Base-by-base conservation (phyloP, 2,329 filamentous ascomycete species). In the Penicillium sp. region DNA sequence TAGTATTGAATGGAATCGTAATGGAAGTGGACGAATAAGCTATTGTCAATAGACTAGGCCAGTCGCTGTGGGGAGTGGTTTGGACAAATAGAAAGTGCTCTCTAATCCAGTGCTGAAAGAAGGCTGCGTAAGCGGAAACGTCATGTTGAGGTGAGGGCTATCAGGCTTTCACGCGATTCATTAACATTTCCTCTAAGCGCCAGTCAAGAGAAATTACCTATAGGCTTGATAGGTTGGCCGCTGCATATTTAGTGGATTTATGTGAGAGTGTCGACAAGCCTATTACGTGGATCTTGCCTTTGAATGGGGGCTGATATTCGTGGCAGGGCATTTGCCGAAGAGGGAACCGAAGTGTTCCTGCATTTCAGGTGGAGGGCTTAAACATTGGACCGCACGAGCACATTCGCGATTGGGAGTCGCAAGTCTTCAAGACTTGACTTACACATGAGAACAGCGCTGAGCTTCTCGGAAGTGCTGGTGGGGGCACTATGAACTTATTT, bases 111-210 rank as follows among this genome's bases (percentile, higher is more conserved):
- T n/a, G 51, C 35, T 33, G 53, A 56, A 59, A 19, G 28, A 9
- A 33, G 53, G 61, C 59, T 70, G 68, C 68, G 68, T 70, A 66
- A 70, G 62, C 67, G 4, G 40, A 70, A 66, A 64, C 68, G 68
- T 69, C 68, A 70, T 60, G 47, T 58, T 40, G 44, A 51, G 26
- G 51, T 59, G 35, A 45, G 42, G 59, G 26, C 42, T 40, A 24
- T 53, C n/a, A 28, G 37, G 49, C 56, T 60, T 51, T 56, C 58
- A 63, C 55, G 26, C 42, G 30, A 9, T 42, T 28, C 50, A 37
- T 49, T 17, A 13, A 22, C 2, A 22, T 17, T 2, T 33, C 8
- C 5, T 15, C 17, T 24, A 17, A 0, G 37, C 53, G 57, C 61
- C 61, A 66, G 51, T 7, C 35, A 28, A 26, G 44, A 53, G 59